Percentiles rank a stretch among this genome's conserved stretches.
phyloP scores from a whole-genome alignment of 2,329 filamentous ascomycete genomes.

The Sclerotinia subarctica region DNA sequence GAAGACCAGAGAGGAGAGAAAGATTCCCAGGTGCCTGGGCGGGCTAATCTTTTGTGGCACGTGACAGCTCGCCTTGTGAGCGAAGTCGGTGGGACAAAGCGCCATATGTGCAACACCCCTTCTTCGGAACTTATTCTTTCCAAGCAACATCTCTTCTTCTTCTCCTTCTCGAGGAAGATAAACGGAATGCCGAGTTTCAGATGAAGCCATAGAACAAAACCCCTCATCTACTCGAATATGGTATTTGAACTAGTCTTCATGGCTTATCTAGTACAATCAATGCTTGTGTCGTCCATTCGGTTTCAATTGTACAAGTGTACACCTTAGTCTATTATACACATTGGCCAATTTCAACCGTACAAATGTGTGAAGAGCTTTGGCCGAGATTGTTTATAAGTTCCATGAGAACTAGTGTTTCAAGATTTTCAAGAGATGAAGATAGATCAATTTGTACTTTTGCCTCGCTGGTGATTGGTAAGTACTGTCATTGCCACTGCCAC shows the following conservation, averaged over 20 bases:
- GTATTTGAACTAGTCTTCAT: neutral
- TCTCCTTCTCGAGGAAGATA: neutral
- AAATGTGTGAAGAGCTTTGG: neutral
- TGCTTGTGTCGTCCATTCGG: neutral
- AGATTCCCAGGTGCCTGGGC: neutral
- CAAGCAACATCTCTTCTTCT: too few relatives aligned
- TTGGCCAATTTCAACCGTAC: neutral
- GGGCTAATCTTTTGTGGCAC: too few relatives aligned
- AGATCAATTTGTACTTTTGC: neutral
- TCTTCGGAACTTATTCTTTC: too few relatives aligned
- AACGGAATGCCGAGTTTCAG: neutral
- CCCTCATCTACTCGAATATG: neutral
- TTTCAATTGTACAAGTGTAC: neutral
- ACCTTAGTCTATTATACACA: neutral
- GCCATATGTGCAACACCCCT: too few relatives aligned
- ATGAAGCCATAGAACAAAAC: neutral
- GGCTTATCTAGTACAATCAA: neutral
- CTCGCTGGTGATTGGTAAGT: neutral
- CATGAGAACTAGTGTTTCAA: neutral
- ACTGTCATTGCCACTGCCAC: too few relatives aligned
- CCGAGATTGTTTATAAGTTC: neutral
- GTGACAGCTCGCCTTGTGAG: too few relatives aligned
- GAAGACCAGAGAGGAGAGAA: neutral
- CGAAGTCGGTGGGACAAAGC: too few relatives aligned
- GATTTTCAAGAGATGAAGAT: neutral